Conservation (phyloP, 176 grass and related monocot species). For the Typha latifolia region DNA sequence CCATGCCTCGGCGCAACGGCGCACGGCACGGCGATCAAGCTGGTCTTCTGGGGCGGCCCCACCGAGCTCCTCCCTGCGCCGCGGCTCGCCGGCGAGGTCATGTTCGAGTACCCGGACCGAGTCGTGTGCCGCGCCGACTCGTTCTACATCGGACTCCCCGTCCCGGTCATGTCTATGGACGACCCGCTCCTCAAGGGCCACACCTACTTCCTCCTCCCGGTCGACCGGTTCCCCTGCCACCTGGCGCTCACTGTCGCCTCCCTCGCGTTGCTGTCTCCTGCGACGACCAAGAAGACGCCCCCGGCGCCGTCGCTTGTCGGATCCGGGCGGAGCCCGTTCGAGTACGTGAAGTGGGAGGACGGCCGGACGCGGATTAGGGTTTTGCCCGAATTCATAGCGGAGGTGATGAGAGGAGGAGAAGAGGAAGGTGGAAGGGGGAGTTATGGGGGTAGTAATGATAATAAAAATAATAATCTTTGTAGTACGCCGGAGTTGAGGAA, state of each 20-base stretch:
- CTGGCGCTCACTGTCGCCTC: constrained; percentile 61
- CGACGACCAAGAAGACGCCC: background rate
- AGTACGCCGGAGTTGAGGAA: constrained; percentile 74
- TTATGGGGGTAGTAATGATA: background rate
- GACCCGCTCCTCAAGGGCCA: constrained; percentile 52
- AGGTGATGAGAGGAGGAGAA: constrained; percentile 37
- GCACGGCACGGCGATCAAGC: background rate
- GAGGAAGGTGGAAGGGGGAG: background rate
- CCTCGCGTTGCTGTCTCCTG: constrained; percentile 46
- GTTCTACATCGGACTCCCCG: constrained; percentile 69
- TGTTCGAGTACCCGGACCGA: constrained; percentile 29
- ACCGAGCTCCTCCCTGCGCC: constrained; percentile 10
- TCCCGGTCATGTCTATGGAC: constrained; percentile 35
- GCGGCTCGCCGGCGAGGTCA: constrained; percentile 31
- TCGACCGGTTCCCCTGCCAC: constrained; percentile 28
- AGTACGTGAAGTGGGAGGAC: constrained; percentile 55
- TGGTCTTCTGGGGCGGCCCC: constrained; percentile 70
- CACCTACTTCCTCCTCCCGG: constrained; percentile 70
- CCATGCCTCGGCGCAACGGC: constrained; percentile 8
- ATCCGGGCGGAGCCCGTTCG: constrained; percentile 41
- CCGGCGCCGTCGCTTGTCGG: constrained; percentile 14
- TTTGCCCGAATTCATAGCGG: constrained; percentile 65
- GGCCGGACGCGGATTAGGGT: constrained; percentile 43
- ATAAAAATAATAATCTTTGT: constrained; percentile 21
- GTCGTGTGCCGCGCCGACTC: constrained; percentile 57